Evolutionary conservation across 1,284 basidiomycete species (phyloP).

Genomic region (Afroboletus lepidellus): DNA sequence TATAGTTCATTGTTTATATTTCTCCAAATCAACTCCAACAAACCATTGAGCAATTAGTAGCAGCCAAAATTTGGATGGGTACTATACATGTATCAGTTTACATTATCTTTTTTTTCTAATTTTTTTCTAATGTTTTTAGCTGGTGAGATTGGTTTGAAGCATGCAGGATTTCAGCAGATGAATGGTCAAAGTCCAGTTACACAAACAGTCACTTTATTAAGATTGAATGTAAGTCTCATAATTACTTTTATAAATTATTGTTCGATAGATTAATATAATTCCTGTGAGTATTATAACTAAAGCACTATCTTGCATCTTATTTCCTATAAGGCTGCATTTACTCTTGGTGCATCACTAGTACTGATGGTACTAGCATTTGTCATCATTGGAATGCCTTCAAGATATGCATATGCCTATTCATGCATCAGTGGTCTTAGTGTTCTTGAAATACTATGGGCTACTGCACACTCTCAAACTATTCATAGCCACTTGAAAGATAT

Average conservation of each 20-base stretch:
- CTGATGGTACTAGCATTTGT: background rate
- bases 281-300: background rate
- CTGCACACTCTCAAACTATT: background rate
- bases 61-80: background rate
- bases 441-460: background rate
- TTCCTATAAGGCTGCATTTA: background rate
- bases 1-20: background rate
- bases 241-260: background rate
- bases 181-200: background rate
- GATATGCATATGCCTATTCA: background rate
- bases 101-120: no score
- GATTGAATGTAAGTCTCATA: background rate
- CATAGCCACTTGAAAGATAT: background rate
- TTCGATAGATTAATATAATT: background rate
- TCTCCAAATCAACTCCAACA: background rate
- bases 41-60: background rate
- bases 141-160: background rate
- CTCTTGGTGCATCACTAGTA: background rate
- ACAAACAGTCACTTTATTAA: background rate
- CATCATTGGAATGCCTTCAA: background rate
- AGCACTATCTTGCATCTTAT: background rate
- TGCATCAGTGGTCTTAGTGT: background rate
- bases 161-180: background rate
- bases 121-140: background rate
- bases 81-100: background rate